Percentiles rank a stretch among this genome's conserved stretches.
Conservation (phyloP, 768 basidiomycete genomes). For the Tricholoma flavovirens region DNA sequence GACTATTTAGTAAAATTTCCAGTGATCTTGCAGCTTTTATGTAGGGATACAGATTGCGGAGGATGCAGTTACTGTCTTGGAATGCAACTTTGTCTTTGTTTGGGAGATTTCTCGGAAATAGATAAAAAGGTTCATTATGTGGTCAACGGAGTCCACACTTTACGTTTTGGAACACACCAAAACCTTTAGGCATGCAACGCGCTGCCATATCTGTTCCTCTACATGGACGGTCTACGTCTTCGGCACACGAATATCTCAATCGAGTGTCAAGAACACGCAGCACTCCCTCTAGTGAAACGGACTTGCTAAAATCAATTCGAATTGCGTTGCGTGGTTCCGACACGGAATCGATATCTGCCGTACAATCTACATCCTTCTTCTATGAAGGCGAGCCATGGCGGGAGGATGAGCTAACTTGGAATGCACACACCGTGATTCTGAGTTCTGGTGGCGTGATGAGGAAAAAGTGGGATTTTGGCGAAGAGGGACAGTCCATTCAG, state of each 20-base stretch:
- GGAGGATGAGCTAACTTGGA: constrained; percentile 72
- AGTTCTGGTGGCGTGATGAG: constrained; percentile 62
- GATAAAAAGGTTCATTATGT: too few relatives aligned
- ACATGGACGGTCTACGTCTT: constrained; percentile 37
- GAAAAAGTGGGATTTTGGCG: constrained; percentile 70
- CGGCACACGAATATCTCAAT: constrained; percentile 38
- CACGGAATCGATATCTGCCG: constrained; percentile 33
- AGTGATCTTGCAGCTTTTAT: background rate
- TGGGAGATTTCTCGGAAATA: background rate
- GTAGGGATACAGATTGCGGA: background rate
- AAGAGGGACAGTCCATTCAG: constrained; percentile 68
- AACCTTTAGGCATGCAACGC: constrained; percentile 3
- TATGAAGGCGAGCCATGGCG: constrained; percentile 34
- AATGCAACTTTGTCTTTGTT: background rate
- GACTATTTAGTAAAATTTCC: constrained; percentile 2
- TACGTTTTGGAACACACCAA: background rate
- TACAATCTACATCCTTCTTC: constrained; percentile 37
- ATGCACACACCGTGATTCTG: constrained; percentile 54
- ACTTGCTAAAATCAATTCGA: constrained; percentile 52
- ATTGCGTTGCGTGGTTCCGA: constrained; percentile 53
- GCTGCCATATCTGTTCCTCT: constrained; percentile 32
- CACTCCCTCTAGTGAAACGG: constrained; percentile 8
- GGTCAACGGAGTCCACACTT: background rate
- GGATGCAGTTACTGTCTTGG: constrained; percentile 5
- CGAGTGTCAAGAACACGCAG: constrained; percentile 18